A percentile compares a stretch with the other conserved stretches of the same genome.
These are phyloP conservation scores for Penicillium nucicola DNA, from an alignment of 495 filamentous ascomycete genomes.

Conservation along the genomic window DNA sequence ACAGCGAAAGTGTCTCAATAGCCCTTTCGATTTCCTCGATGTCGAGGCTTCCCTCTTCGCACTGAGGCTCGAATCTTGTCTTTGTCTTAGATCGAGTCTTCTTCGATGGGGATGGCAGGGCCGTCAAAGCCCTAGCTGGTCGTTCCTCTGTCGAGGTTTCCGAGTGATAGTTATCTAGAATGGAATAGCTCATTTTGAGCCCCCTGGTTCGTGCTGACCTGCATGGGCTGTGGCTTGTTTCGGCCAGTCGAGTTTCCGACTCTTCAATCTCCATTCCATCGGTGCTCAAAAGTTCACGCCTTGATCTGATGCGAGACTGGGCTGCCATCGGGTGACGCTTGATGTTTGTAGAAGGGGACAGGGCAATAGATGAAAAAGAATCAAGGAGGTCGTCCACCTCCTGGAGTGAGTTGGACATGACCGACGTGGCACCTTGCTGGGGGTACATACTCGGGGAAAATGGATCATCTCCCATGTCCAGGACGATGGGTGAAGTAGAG, in stretches of 20 bases:
- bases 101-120: neutral
- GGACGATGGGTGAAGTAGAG: constrained; percentile 1
- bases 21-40: constrained; percentile 20
- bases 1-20: constrained; percentile 16
- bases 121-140: neutral
- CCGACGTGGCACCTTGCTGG: neutral
- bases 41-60: neutral
- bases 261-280: constrained; percentile 16
- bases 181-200: constrained; percentile 22
- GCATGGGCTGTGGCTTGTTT: constrained; percentile 5
- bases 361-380: constrained; percentile 24
- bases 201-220: neutral
- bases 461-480: constrained; percentile 11
- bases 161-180: neutral
- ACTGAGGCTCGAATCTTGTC: neutral
- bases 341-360: constrained; percentile 15
- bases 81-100: constrained; percentile 2
- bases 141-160: neutral
- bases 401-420: neutral
- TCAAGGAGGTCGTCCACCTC: constrained; percentile 30
- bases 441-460: constrained; percentile 22
- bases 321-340: constrained; percentile 25
- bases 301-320: constrained; percentile 6
- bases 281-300: constrained; percentile 7
- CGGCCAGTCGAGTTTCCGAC: constrained; percentile 1